Evolutionary conservation across 805 yeast genomes (phyloP), one percentile per base, ranked within the genome.

Genomic region (Candida pseudofarinosa): DNA sequence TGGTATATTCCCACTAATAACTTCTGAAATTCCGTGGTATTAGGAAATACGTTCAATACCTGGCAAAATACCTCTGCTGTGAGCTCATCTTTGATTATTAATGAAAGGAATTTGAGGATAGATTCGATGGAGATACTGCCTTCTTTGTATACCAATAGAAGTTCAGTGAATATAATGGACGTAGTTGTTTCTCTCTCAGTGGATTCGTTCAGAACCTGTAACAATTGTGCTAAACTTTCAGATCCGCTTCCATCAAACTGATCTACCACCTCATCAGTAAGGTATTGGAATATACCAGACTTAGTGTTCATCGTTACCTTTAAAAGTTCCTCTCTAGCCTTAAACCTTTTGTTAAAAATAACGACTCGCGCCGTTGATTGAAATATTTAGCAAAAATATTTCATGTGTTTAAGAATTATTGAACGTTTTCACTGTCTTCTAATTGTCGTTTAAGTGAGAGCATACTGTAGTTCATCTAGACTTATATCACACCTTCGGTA

Each of bases 11-110:
- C 44, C 14, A 48, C 45, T 14, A 69, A 43, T 8, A 68, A 49
- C 6, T 49, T 39, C 19, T 51, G 50, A 13, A 64, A 43, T 2
- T 47, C 36, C 4, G 52, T 58, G 3, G 58, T 41, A 4, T 51
- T 41, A 8, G 74, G 74, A 32, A 70, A 68, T 5, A 66, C 65
- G 48, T 68, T 65, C 14, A 65, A 49, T 1, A 68, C 67, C 41
- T 64, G 69, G 42, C 73, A 68, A 41, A 70, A 69, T 2, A 53
- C 45, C 7, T 56, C 51, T 13, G 74, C 74, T 3, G 50, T 40
- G 8, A 50, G 50, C 36, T 67, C 73, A 23, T 55, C 58, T 19
- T 53, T 60, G 38, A 69, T 62, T 17, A 62, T 58, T 3, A 49
- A 20, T 14, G 56, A 47, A 32, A 68, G 47, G 40, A 65, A 62